Conservation (phyloP, 305 asterid genomes). For the Fraxinus dipetala region DNA sequence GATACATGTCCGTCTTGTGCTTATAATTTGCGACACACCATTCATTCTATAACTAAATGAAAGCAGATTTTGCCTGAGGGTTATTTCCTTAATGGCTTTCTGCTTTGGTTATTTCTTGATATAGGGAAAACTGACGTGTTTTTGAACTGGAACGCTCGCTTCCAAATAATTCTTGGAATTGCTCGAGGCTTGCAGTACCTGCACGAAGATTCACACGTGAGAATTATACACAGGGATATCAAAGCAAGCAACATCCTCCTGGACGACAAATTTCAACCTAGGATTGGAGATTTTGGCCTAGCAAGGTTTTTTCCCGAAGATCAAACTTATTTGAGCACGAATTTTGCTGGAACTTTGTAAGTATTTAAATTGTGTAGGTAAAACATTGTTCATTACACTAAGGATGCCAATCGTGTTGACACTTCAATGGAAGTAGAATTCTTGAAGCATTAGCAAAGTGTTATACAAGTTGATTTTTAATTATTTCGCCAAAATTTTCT, state of each 20-base stretch:
- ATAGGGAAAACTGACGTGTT: conserved; percentile 34
- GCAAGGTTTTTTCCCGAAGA: conserved; percentile 35
- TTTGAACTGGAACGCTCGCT: conserved; percentile 43
- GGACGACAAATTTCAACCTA: conserved; percentile 29
- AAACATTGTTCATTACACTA: background rate
- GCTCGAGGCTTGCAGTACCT: conserved; percentile 52
- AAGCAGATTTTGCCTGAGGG: background rate
- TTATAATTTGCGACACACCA: too few species aligned
- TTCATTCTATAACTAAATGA: background rate
- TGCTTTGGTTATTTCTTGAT: background rate
- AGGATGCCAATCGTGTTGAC: background rate
- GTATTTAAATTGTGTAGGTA: background rate
- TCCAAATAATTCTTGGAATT: conserved; percentile 45
- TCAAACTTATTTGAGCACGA: conserved; percentile 27
- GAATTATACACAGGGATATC: conserved; percentile 36
- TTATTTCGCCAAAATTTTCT: too few species aligned
- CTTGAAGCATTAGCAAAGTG: background rate
- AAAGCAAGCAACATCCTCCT: conserved; percentile 34
- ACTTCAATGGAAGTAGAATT: background rate
- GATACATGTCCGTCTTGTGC: background rate
- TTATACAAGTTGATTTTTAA: background rate
- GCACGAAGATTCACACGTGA: conserved; percentile 47
- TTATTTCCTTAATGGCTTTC: background rate
- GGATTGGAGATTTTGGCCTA: conserved; percentile 35
- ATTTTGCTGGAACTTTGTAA: conserved; percentile 39